Conservation (phyloP, 306 rosid species). For the Quercus cerris region DNA sequence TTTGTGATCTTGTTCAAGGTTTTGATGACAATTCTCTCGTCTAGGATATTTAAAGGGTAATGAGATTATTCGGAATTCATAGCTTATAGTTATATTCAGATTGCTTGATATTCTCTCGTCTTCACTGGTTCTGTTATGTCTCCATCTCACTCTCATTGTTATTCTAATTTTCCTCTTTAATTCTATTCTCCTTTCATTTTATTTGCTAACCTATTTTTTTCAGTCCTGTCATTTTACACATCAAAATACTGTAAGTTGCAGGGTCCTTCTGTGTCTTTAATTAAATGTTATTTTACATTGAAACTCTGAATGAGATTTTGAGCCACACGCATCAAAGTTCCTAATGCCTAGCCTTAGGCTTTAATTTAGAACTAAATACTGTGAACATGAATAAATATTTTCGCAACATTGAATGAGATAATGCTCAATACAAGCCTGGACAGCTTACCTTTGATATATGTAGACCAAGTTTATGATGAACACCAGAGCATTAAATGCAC, state of each 20-base stretch:
- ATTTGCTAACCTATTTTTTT: background rate
- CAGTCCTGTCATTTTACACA: background rate
- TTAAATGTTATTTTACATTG: too few species aligned
- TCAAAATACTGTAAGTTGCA: too few species aligned
- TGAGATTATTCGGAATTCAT: background rate
- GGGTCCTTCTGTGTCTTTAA: too few species aligned
- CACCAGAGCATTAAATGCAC: slow-evolving; percentile 82
- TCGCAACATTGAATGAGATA: background rate
- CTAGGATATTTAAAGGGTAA: background rate
- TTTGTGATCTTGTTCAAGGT: background rate
- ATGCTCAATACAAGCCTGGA: background rate
- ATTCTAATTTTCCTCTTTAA: background rate
- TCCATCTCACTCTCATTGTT: background rate
- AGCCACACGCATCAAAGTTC: slow-evolving; percentile 15
- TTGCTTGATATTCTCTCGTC: background rate
- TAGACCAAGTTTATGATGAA: slow-evolving; percentile 89
- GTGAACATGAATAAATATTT: background rate
- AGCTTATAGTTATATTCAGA: background rate
- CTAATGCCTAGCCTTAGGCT: slow-evolving; percentile 9
- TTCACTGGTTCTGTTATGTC: too few species aligned
- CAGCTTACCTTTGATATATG: slow-evolving; percentile 75
- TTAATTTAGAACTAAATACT: background rate
- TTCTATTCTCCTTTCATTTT: background rate
- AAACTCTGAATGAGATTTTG: background rate
- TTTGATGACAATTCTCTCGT: background rate